phyloP scores from a whole-genome alignment of 305 asterid species.

The Rubia tinctorum region DNA sequence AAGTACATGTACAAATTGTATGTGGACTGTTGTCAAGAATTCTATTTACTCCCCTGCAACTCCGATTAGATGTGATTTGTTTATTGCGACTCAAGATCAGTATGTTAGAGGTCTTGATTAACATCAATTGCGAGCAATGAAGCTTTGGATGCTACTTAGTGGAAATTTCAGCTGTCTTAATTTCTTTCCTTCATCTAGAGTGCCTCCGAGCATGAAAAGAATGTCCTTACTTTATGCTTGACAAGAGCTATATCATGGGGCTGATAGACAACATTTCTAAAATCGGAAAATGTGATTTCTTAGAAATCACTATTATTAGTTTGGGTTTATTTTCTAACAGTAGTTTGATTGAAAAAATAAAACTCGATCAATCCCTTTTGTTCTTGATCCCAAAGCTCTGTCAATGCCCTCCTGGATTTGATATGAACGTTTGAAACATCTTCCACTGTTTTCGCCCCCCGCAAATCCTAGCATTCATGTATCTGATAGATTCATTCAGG shows the following conservation, averaged over 20 bases:
- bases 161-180: background rate
- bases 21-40: too few species aligned
- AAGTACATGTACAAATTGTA: too few species aligned
- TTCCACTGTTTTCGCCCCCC: background rate
- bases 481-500: background rate
- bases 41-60: background rate
- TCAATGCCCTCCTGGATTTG: slow-evolving; percentile 17
- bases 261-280: too few species aligned
- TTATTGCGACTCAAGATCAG: slow-evolving; percentile 79
- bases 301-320: too few species aligned
- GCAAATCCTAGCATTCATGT: background rate
- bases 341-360: too few species aligned
- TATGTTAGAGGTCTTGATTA: slow-evolving; percentile 87
- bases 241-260: too few species aligned
- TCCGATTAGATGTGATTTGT: slow-evolving; percentile 68
- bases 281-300: too few species aligned
- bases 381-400: background rate
- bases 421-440: slow-evolving; percentile 17
- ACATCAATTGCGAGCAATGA: slow-evolving; percentile 22
- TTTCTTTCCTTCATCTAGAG: background rate
- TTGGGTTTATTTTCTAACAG: too few species aligned
- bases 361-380: slow-evolving; percentile 16
- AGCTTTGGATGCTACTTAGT: background rate
- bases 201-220: too few species aligned
- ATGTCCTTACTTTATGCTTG: too few species aligned